Base-by-base conservation (phyloP, 345 rosid species). In the Sapria himalayana region DNA sequence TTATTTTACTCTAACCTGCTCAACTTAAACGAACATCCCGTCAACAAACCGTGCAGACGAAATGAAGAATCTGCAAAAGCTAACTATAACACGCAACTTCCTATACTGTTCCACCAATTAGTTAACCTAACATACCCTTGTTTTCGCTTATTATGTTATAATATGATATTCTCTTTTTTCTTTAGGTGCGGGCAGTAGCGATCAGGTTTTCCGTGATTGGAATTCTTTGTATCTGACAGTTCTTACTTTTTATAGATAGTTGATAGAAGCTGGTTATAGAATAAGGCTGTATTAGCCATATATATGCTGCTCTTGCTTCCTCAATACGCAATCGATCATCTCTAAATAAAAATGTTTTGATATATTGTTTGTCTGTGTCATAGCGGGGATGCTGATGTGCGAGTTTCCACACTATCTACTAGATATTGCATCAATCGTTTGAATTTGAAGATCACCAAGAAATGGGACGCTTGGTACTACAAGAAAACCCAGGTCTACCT, bases 381-480 rank as follows among this genome's bases (percentile, higher is more conserved):
- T 66, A 86, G 98, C 50, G 98, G 98, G 43, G 98, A 89, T 48
- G 82, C 98, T 27, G 98, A 89, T 57, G 98, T 94, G 50, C 69
- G 98, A 62, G 93, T 89, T 44, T 82, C 98, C 19, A 89, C 82
- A 15, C 67, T 89, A 17, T 74, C 93, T 15, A 89, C 98, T 15
- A 49, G 80, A 46, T 89, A 89, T 57, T 63, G 93, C 67, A 48
- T 89, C 57, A 64, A 54, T 23, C 32, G 71, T 32, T 7, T 85
- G 39, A 63, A 70, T 21, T 38, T 85, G 33, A 58, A 66, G 7
- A 71, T 85, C 46, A 73, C 69, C 9, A 73, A 61, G 53, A n/a
- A 73, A 2, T 85, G 92, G 96, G 65, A 78, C 39, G 86, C 96
- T 13, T 85, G 96, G 96, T 81, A 70, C 56, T 75, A 85, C 45